Base-by-base conservation (phyloP, 2,329 filamentous ascomycete species). In the Diaporthe sp. region DNA sequence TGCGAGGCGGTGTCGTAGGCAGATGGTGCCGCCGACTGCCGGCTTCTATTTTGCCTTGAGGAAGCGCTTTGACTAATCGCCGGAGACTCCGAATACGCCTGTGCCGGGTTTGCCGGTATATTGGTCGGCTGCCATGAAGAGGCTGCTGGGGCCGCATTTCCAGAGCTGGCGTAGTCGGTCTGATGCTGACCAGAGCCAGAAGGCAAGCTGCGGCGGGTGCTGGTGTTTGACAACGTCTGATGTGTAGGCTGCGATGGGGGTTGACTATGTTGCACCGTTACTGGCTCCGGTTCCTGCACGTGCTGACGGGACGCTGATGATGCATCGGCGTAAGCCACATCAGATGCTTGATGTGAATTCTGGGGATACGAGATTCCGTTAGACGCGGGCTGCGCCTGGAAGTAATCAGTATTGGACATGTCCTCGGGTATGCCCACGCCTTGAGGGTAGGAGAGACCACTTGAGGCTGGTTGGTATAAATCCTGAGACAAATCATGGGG, bases 391-490 rank as follows among this genome's bases (percentile, higher is more conserved):
- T 68, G 60, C 20, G 47, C 25, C 25, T 76, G 72, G 31, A 57
- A 67, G 37, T 77, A 77, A 25, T 77, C 71, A 47, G 61, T 34
- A 15, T 39, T 68, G 34, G 75, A 20, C 49, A 71, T 71, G 31
- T 65, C 72, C 17, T 67, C 75, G 34, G 74, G 31, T n/a, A 71
- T 58, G 17, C 60, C 58, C n/a, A 71, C 68, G 25, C 60, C 58
- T n/a, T 81, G 81, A 12, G 82, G 77, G 25, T 82, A 76, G 17
- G 77, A 71, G 22, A 82, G 65, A 25, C 77, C 80, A 25, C 60
- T 72, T 12, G 82, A 78, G 13, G 78, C 73, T n/a, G 81, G 76
- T 49, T 81, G 81, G 44, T 82, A 84, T 75, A 83, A 82, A 34
- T 81, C 76, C 44, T 80, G 74, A 44, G 74, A 49, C 20, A 67